Conservation (phyloP, 768 basidiomycete species). For the Amyloporia xantha region DNA sequence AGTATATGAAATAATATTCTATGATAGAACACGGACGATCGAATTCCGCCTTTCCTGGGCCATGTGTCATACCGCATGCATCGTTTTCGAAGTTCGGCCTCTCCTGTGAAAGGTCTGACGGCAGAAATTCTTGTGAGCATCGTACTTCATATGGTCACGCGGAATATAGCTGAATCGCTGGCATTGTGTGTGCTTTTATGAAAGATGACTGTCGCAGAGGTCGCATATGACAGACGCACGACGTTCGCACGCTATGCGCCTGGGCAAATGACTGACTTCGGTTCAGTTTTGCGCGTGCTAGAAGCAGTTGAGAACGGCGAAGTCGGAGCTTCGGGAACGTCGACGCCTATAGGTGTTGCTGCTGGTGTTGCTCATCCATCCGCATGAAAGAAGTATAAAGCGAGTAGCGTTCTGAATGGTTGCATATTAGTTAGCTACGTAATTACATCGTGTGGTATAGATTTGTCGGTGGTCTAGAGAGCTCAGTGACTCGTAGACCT, state of each 20-base stretch:
- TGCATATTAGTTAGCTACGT: too few relatives aligned
- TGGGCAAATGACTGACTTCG: conserved; percentile 33
- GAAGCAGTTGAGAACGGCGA: conserved; percentile 3
- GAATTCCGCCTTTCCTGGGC: conserved; percentile 38
- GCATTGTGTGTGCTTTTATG: conserved; percentile 2
- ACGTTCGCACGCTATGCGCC: conserved; percentile 54
- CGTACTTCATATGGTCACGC: background rate
- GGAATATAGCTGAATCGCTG: conserved; percentile 2
- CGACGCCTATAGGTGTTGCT: conserved; percentile 10
- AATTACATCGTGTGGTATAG: too few relatives aligned
- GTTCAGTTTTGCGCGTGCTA: conserved; percentile 15
- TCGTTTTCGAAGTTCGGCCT: conserved; percentile 70
- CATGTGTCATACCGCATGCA: conserved; percentile 70
- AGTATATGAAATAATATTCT: background rate
- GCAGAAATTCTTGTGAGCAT: conserved; percentile 68
- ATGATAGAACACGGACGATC: conserved; percentile 51
- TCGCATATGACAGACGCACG: conserved; percentile 50
- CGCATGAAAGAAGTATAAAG: background rate
- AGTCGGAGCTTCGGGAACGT: conserved; percentile 8
- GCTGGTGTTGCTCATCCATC: background rate
- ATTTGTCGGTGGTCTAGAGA: too few relatives aligned
- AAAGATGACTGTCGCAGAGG: conserved; percentile 60
- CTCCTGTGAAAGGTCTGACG: conserved; percentile 80
- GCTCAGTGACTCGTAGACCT: too few relatives aligned
- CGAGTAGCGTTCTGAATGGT: background rate